A percentile compares a stretch with the other conserved stretches of the same genome.
Evolutionary conservation across 2,329 filamentous ascomycete species (phyloP).

Genomic region (Blastomyces silverae): DNA sequence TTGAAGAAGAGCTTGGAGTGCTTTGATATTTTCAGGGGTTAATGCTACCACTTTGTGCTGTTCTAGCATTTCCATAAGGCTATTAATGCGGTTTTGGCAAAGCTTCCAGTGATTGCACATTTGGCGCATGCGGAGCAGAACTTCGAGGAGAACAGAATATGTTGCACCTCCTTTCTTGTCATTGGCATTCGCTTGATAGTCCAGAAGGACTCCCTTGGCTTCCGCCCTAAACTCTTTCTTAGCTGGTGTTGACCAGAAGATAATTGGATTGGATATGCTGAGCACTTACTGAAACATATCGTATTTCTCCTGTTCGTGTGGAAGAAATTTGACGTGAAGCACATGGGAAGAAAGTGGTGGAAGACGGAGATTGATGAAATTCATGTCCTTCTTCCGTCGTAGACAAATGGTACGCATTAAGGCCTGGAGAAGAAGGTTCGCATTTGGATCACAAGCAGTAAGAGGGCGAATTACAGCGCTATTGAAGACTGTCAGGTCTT

Average conservation of each 20-base stretch:
- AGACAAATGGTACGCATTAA: slow-evolving; percentile 77
- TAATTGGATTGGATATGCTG: slow-evolving; percentile 15
- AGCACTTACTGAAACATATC: slow-evolving; percentile 58
- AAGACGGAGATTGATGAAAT: slow-evolving; percentile 72
- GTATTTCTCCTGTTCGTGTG: slow-evolving; percentile 71
- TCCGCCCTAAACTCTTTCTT: slow-evolving; percentile 49
- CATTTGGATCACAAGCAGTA: slow-evolving; percentile 49
- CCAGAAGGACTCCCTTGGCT: slow-evolving; percentile 63
- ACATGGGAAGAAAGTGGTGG: slow-evolving; percentile 72
- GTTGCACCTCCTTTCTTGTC: slow-evolving; percentile 44
- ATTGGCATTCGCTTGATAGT: slow-evolving; percentile 47
- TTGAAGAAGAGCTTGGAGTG: slow-evolving; percentile 68
- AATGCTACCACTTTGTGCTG: slow-evolving; percentile 61
- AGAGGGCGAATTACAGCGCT: slow-evolving; percentile 63
- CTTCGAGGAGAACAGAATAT: slow-evolving; percentile 71
- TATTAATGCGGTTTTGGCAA: slow-evolving; percentile 64
- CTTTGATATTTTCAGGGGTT: slow-evolving; percentile 62
- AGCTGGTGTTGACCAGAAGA: background rate
- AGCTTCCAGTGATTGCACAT: slow-evolving; percentile 86
- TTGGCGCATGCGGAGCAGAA: slow-evolving; percentile 74
- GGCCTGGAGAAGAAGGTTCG: slow-evolving; percentile 61
- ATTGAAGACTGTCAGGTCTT: slow-evolving; percentile 68
- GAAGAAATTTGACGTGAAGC: slow-evolving; percentile 64
- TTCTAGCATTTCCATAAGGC: slow-evolving; percentile 64
- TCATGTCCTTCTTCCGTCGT: slow-evolving; percentile 79